Conservation (phyloP, 805 yeast genomes). For the Maudiozyma bulderi region DNA sequence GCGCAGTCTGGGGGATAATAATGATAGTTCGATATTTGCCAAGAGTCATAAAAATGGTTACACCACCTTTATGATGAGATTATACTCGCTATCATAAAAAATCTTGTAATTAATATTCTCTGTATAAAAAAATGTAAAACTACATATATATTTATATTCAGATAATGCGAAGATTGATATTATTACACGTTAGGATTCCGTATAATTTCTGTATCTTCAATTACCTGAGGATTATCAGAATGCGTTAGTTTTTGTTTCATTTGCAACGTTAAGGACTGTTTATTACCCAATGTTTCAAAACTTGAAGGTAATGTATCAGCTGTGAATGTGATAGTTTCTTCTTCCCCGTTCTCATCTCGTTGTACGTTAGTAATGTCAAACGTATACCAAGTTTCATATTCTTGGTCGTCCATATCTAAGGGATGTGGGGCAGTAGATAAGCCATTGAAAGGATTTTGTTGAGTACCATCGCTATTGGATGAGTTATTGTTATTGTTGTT, state of each 20-base stretch:
- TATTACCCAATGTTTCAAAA: not conserved
- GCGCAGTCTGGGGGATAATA: no score
- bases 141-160: no score
- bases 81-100: no score
- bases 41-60: no score
- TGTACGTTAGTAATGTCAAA: not conserved
- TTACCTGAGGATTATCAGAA: no score
- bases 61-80: no score
- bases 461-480: not conserved
- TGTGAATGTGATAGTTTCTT: not conserved
- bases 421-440: not conserved
- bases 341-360: not conserved
- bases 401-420: not conserved
- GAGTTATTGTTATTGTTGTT: not conserved
- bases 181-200: no score
- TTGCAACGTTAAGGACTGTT: not conserved
- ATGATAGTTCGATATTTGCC: no score
- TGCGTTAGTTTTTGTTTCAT: not conserved
- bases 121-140: no score
- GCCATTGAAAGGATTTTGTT: not conserved
- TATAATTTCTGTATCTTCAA: no score
- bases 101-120: no score
- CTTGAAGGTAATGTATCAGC: not conserved
- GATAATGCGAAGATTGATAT: no score
- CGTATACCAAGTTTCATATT: not conserved